Base-by-base conservation (phyloP, 2,329 filamentous ascomycete genomes). In the Truncatella angustata region DNA sequence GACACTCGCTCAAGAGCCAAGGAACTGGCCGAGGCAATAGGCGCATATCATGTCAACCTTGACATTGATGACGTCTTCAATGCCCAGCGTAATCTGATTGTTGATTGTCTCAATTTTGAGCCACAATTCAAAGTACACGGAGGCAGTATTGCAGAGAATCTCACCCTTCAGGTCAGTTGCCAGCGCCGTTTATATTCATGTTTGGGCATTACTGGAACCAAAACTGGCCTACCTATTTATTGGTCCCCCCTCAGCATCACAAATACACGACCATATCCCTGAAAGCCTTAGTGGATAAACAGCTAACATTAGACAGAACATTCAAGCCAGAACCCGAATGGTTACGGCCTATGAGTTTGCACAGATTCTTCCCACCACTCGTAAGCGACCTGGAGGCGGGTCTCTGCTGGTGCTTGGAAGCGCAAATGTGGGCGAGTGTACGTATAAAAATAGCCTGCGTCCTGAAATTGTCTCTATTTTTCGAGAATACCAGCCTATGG, bases 51-150 rank as follows among this genome's bases (percentile, higher is more conserved):
- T 63, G 76, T 82, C 4, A 81, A 92, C 62, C 73, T 91, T 40
- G 82, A 91, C 61, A 91, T 93, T 52, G 90, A 93, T 63, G 76
- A 77, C 2, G 77, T 86, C 7, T 83, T 85, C 55, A 73, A 79
- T 18, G 80, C 86, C 0, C 72, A 85, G 48, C 82, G 80, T 58
- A 76, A 76, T 39, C 69, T 91, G 1, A 74, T 91, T 50, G 75
- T 77, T 0, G 66, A 75, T 2, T 77, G 82, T 0, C 81, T 84
- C 1, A 73, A 73, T 36, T 90, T 88, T 58, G 74, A 80, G 32
- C 69, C 71, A 3, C 66, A 65, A 58, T 74, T 73, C 80, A 83
- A 80, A 60, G 81, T 85, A 5, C 76, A 90, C 51, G 87, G 87
- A 5, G 87, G 87, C 72, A 1, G 63, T 68, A 39, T 9, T 16